Conservation (phyloP, 768 basidiomycete genomes). For the Amanita rubescens region DNA sequence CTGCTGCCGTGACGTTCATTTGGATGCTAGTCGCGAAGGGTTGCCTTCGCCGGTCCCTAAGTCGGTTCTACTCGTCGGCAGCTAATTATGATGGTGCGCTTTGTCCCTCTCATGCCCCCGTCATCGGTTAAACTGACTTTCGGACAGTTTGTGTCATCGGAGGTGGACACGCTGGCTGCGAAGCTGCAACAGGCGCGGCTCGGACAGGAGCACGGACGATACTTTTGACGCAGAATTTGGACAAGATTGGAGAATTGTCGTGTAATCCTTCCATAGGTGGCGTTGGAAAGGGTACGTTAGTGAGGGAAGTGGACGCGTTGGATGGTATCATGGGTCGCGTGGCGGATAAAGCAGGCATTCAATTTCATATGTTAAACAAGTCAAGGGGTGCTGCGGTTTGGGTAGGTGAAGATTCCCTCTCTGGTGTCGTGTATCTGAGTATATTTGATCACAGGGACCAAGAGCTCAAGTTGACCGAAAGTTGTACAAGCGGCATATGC, state of each 20-base stretch:
- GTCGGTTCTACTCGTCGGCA: conserved; percentile 1
- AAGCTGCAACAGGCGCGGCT: conserved; percentile 83
- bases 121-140: not conserved
- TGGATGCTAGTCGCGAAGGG: conserved; percentile 1
- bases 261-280: conserved; percentile 93
- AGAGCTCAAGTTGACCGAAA: conserved; percentile 85
- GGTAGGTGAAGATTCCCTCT: conserved; percentile 38
- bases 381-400: conserved; percentile 88
- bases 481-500: conserved; percentile 80
- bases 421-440: conserved; percentile 1
- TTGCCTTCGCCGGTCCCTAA: conserved; percentile 2
- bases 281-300: conserved; percentile 86
- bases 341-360: conserved; percentile 88
- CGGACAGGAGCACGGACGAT: conserved; percentile 76
- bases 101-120: not conserved
- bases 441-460: conserved; percentile 52
- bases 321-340: conserved; percentile 81
- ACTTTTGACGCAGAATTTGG: conserved; percentile 73
- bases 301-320: conserved; percentile 87
- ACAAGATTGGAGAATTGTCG: conserved; percentile 76
- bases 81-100: conserved; percentile 4
- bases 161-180: conserved; percentile 90
- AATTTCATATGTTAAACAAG: conserved; percentile 79
- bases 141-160: conserved; percentile 74
- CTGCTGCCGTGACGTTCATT: too few species aligned